Base-by-base conservation (phyloP, 2,329 filamentous ascomycete species). In the Macrophomina tecta region DNA sequence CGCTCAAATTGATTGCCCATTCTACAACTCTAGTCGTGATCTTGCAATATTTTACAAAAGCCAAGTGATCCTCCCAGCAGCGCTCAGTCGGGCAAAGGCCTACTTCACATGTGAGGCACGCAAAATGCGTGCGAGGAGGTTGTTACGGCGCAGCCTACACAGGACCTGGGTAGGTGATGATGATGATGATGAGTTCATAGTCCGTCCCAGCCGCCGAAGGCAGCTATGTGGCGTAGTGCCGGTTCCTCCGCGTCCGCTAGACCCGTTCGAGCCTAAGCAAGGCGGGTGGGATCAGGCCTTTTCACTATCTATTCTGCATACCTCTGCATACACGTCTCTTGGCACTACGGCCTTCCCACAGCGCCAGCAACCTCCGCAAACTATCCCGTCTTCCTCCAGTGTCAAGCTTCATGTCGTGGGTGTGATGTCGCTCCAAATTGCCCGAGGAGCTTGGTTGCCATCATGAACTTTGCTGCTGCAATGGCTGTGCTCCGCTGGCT, bases 171-270 rank as follows among this genome's bases (percentile, higher is more conserved):
- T n/a, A n/a, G n/a, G n/a, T n/a, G 36, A 38, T 38, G 49, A 49
- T 49, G 46, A 49, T 49, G 46, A 49, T 49, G 46, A 49, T 49
- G 46, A 49, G 28, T 49, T 49, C n/a, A 49, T 49, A 49, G 46
- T 30, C 46, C n/a, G 46, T 49, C 46, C 46, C 46, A 49, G 46
- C n/a, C 46, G 46, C 46, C 46, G 46, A 49, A 49, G 46, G 46
- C 46, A 49, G n/a, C 46, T 23, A 49, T 49, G 46, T 14, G 46
- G 46, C n/a, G 28, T 49, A n/a, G 18, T 18, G 46, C n/a, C 46
- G 46, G n/a, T n/a, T 49, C n/a, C n/a, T 18, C 46, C 28, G n/a
- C 46, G n/a, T 14, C n/a, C 12, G 46, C 16, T 49, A n/a, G n/a
- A 4, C 46, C 46, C 46, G 2, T 49, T 49, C 28, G n/a, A 7